Percentiles rank a stretch among this genome's conserved stretches.
Conservation (phyloP, 225 moss, liverwort and hornwort genomes). For the Pleurozium schreberi region DNA sequence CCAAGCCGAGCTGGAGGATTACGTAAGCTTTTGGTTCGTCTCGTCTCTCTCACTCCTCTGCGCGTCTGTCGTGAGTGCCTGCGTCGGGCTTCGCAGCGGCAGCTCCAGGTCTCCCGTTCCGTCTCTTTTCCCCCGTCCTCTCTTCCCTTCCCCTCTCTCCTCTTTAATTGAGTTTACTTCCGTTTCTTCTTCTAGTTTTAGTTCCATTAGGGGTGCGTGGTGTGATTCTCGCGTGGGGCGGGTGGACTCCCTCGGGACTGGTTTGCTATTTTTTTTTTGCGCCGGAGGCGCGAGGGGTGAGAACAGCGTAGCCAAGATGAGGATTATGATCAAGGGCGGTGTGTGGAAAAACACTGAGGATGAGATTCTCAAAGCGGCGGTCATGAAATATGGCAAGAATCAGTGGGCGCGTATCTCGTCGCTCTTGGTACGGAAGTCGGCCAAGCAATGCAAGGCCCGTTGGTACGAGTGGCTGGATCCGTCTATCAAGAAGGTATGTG, state of each 20-base stretch:
- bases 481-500: slow-evolving; percentile 84
- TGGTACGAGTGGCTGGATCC: slow-evolving; percentile 99
- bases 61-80: background rate
- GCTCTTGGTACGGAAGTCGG: slow-evolving; percentile 82
- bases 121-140: background rate
- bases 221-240: background rate
- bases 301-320: slow-evolving; percentile 55
- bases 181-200: background rate
- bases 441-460: slow-evolving; percentile 93
- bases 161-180: background rate
- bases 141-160: background rate
- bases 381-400: slow-evolving; percentile 97
- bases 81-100: background rate
- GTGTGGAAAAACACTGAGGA: slow-evolving; percentile 98
- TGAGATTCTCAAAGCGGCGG: slow-evolving; percentile 97
- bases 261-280: background rate
- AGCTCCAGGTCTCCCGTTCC: background rate
- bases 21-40: background rate
- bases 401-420: slow-evolving; percentile 95
- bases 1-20: slow-evolving; percentile 5
- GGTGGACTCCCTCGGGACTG: background rate
- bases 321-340: slow-evolving; percentile 98
- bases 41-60: background rate
- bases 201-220: background rate
- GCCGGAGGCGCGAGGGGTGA: slow-evolving; percentile 17